Evolutionary conservation across 108 stramenopile species (phyloP).

Genomic region (Mediolabrus comicus): DNA sequence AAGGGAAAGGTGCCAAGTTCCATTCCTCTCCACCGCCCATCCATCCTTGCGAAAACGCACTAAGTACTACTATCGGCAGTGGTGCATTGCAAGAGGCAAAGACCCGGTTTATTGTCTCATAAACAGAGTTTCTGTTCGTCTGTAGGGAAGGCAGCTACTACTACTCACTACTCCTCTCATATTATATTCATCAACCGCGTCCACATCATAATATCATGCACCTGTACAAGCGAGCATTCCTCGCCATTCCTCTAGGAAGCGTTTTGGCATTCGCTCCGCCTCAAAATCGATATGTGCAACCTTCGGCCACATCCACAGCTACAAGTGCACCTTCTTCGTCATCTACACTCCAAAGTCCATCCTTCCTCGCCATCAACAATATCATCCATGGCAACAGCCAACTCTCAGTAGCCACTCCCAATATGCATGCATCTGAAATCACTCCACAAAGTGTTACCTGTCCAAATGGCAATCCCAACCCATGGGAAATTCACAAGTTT

Average conservation of each 20-base stretch:
- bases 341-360: not conserved
- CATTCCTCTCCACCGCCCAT: too few relatives aligned
- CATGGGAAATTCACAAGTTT: conserved; percentile 41
- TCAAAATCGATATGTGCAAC: not conserved
- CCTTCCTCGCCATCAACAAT: not conserved
- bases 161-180: not conserved
- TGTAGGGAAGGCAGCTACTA: too few relatives aligned
- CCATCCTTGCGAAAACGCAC: too few relatives aligned
- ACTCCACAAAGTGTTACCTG: not conserved
- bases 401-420: not conserved
- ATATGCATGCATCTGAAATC: not conserved
- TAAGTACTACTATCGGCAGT: too few relatives aligned
- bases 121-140: too few relatives aligned
- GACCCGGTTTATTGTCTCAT: too few relatives aligned
- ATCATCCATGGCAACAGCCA: not conserved
- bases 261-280: not conserved
- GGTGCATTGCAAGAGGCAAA: too few relatives aligned
- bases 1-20: too few relatives aligned
- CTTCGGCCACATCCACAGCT: not conserved
- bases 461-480: not conserved
- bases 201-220: not conserved
- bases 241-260: not conserved
- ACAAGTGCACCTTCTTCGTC: not conserved
- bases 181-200: too few relatives aligned
- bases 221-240: not conserved